A percentile compares a stretch with the other conserved stretches of the same genome.
These are phyloP conservation scores for Pezicula radicicola DNA, from an alignment of 2,329 filamentous ascomycete genomes.

Conservation along the genomic window DNA sequence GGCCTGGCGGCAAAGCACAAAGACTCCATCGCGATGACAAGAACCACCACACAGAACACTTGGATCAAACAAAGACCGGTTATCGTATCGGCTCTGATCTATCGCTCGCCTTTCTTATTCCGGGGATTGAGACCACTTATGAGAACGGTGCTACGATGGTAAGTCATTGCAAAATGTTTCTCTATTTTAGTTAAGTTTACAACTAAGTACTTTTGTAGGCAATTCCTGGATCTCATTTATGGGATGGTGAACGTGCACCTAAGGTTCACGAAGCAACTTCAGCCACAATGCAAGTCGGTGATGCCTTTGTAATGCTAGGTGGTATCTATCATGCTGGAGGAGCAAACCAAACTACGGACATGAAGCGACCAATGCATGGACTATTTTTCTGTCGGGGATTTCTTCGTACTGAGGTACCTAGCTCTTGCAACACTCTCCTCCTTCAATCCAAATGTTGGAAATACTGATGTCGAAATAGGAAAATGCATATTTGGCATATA, in stretches of 20 bases:
- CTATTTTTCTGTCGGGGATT: constrained; percentile 13
- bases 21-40: constrained; percentile 15
- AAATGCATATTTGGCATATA: constrained; percentile 16
- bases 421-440: neutral
- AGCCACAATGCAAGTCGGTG: constrained; percentile 11
- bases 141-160: constrained; percentile 15
- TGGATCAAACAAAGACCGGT: constrained; percentile 11
- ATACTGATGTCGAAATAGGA: constrained; percentile 4
- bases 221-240: constrained; percentile 13
- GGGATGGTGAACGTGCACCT: constrained; percentile 8
- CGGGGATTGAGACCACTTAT: constrained; percentile 10
- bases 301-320: constrained; percentile 9
- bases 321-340: constrained; percentile 12
- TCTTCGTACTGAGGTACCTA: constrained; percentile 9
- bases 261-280: constrained; percentile 7
- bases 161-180: neutral
- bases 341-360: constrained; percentile 8
- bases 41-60: constrained; percentile 12
- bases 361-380: constrained; percentile 13
- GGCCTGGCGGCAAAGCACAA: constrained; percentile 15
- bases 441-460: neutral
- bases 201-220: constrained; percentile 2
- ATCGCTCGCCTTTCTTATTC: constrained; percentile 12
- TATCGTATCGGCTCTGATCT: constrained; percentile 12
- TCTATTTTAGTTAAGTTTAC: neutral